Percentiles rank a stretch among this genome's conserved stretches.
Evolutionary conservation across 1,139 yeast genomes (phyloP).

Genomic region (Geotrichum histeridarum): DNA sequence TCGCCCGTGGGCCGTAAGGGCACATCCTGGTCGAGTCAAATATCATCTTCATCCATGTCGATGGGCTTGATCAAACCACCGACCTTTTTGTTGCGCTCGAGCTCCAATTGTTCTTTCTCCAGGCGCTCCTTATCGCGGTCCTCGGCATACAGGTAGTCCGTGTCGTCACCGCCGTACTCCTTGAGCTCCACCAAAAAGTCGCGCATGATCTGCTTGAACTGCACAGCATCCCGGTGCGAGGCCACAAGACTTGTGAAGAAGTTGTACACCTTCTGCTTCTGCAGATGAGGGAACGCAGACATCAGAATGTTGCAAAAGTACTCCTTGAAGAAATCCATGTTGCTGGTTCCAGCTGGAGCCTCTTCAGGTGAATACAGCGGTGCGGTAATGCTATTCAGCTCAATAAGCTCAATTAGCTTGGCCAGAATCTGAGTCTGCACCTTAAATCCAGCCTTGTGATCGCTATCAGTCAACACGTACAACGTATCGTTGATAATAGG

Average conservation of each 20-base stretch:
- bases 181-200: slow-evolving; percentile 95
- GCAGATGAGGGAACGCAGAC: slow-evolving; percentile 89
- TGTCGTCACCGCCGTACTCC: slow-evolving; percentile 84
- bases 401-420: slow-evolving; percentile 77
- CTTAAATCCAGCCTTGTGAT: slow-evolving; percentile 93
- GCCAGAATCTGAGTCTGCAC: slow-evolving; percentile 81
- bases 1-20: not conserved
- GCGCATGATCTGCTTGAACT: slow-evolving; percentile 80
- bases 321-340: slow-evolving; percentile 71
- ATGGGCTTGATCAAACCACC: slow-evolving; percentile 95
- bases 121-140: slow-evolving; percentile 75
- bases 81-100: slow-evolving; percentile 76
- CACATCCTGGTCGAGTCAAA: slow-evolving; percentile 18
- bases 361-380: slow-evolving; percentile 60
- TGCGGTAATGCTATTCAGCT: slow-evolving; percentile 63
- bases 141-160: slow-evolving; percentile 75
- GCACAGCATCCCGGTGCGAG: slow-evolving; percentile 66
- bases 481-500: slow-evolving; percentile 88
- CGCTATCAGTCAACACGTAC: slow-evolving; percentile 91
- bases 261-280: slow-evolving; percentile 71
- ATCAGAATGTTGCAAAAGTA: slow-evolving; percentile 76
- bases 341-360: slow-evolving; percentile 80
- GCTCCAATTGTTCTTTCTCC: slow-evolving; percentile 64
- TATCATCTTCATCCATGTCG: slow-evolving; percentile 72
- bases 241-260: slow-evolving; percentile 69